phyloP scores from a whole-genome alignment of 768 basidiomycete species.

The Termitomyces sp. region DNA sequence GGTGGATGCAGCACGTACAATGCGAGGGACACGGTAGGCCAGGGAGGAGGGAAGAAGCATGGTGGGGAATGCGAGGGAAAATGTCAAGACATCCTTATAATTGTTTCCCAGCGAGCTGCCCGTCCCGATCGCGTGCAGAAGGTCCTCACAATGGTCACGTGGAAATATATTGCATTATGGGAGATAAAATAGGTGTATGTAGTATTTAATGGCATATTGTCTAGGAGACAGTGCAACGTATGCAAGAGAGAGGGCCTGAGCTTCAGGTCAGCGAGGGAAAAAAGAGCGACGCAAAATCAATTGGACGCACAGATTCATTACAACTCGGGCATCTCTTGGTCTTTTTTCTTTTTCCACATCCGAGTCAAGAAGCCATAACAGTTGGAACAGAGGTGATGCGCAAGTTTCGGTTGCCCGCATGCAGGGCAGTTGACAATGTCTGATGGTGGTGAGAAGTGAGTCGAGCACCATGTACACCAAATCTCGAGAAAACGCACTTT shows the following conservation, averaged over 20 bases:
- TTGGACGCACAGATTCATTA: constrained; percentile 21
- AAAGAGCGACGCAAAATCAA: neutral
- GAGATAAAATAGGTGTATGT: neutral
- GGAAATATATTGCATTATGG: constrained; percentile 7
- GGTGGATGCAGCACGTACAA: constrained; percentile 35
- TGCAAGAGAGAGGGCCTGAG: neutral
- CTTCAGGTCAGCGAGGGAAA: neutral
- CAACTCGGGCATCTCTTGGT: constrained; percentile 31
- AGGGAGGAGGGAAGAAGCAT: constrained; percentile 12
- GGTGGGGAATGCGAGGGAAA: constrained; percentile 1
- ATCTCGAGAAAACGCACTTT: constrained; percentile 47
- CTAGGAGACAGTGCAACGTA: neutral
- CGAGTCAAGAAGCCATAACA: constrained; percentile 73
- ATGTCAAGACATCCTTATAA: constrained; percentile 2
- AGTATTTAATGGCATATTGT: neutral
- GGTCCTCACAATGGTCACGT: constrained; percentile 8
- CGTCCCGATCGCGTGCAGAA: constrained; percentile 11
- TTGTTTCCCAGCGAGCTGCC: neutral
- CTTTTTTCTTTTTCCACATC: constrained; percentile 51
- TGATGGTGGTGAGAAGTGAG: constrained; percentile 24
- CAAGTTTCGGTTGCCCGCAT: constrained; percentile 84
- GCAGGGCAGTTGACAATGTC: constrained; percentile 90
- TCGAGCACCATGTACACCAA: neutral
- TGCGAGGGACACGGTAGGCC: constrained; percentile 14
- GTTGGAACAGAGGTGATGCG: constrained; percentile 79